phyloP scores from a whole-genome alignment of 805 yeast genomes.

The Wickerhamiella parazyma region DNA sequence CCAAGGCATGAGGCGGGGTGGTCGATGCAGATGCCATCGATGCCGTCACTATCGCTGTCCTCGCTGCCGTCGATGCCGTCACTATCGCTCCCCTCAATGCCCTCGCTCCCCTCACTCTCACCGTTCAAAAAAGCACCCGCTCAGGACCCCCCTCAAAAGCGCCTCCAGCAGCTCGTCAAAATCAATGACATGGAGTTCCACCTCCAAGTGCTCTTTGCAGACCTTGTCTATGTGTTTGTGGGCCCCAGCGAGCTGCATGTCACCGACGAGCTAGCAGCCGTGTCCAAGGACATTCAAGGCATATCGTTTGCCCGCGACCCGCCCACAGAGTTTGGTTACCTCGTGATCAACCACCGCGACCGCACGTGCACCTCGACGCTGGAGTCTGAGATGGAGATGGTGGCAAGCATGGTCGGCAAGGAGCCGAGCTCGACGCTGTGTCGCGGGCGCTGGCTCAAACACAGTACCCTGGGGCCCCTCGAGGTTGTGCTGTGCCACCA shows the following conservation, averaged over 20 bases:
- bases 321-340: slow-evolving; percentile 5
- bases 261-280: not conserved
- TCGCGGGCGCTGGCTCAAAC: not conserved
- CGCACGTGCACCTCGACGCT: slow-evolving; percentile 1
- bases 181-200: not conserved
- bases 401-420: not conserved
- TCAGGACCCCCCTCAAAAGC: not conserved
- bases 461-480: not conserved
- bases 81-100: no score
- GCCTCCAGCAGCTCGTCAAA: not conserved
- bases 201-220: not conserved
- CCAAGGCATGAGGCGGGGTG: no score
- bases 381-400: not conserved
- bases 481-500: not conserved
- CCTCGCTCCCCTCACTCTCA: no score
- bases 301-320: slow-evolving; percentile 10
- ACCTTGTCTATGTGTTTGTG: not conserved
- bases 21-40: not conserved
- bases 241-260: not conserved
- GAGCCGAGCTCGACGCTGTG: not conserved
- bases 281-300: slow-evolving; percentile 2
- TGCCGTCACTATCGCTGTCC: not conserved
- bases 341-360: not conserved
- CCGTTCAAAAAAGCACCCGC: no score
- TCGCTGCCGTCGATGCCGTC: not conserved